A percentile compares a stretch with the other conserved stretches of the same genome.
These are phyloP conservation scores for Psilocybe subaeruginosa DNA, from an alignment of 768 basidiomycete species.

Conservation along the genomic window DNA sequence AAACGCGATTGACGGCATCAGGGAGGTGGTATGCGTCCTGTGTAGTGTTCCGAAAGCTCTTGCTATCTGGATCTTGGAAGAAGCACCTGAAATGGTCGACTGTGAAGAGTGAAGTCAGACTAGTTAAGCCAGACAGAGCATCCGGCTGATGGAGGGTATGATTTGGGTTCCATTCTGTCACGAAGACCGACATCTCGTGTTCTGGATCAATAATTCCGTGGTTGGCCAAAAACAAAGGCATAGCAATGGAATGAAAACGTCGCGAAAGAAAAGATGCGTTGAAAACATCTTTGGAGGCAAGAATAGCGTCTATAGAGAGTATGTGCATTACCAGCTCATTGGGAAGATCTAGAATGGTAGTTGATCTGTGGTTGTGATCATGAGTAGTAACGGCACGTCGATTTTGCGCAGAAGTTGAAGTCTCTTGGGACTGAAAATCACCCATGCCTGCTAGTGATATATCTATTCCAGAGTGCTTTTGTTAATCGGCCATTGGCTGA, in stretches of 20 bases:
- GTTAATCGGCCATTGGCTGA: too few relatives aligned
- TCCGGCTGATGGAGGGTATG: slow-evolving; percentile 10
- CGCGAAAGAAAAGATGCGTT: slow-evolving; percentile 12
- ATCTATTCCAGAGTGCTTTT: too few relatives aligned
- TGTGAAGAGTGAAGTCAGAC: slow-evolving; percentile 9
- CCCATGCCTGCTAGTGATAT: too few relatives aligned
- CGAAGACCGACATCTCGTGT: slow-evolving; percentile 12
- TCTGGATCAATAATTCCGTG: slow-evolving; percentile 21
- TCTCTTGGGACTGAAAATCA: too few relatives aligned
- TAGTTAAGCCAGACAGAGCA: slow-evolving; percentile 17
- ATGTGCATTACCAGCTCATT: slow-evolving; percentile 22
- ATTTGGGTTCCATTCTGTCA: slow-evolving; percentile 17
- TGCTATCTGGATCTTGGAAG: slow-evolving; percentile 23
- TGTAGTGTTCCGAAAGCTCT: slow-evolving; percentile 16
- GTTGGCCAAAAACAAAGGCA: slow-evolving; percentile 17
- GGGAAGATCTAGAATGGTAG: slow-evolving; percentile 16
- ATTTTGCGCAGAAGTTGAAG: too few relatives aligned
- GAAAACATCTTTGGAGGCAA: slow-evolving; percentile 16
- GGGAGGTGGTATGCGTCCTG: slow-evolving; percentile 20
- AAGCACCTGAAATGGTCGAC: slow-evolving; percentile 20
- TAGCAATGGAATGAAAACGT: slow-evolving; percentile 12
- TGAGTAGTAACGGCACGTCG: not conserved
- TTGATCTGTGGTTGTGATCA: not conserved
- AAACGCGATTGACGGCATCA: slow-evolving; percentile 19
- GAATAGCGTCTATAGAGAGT: slow-evolving; percentile 6